phyloP scores from a whole-genome alignment of 139 green algal genomes.

The Diplosphaera chodatii region DNA sequence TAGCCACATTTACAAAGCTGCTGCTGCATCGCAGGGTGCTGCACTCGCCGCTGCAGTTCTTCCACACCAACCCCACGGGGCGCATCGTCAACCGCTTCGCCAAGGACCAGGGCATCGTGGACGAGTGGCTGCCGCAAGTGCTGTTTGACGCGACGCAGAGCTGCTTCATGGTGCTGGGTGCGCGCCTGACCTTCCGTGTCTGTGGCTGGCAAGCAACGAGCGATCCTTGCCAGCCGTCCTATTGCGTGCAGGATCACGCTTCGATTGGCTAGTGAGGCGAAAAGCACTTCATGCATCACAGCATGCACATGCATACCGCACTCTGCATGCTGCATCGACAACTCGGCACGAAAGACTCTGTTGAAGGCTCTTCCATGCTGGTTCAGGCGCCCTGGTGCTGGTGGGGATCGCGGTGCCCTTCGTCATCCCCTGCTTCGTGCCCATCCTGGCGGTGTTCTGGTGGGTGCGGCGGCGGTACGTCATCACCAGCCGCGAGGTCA shows the following conservation, averaged over 20 bases:
- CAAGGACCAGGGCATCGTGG: slow-evolving; percentile 69
- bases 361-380: too few relatives aligned
- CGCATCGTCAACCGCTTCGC: slow-evolving; percentile 83
- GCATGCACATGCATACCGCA: too few relatives aligned
- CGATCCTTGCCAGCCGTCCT: too few relatives aligned
- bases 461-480: slow-evolving; percentile 53
- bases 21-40: slow-evolving; percentile 61
- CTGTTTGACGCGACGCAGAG: slow-evolving; percentile 63
- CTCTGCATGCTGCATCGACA: too few relatives aligned
- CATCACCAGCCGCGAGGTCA: slow-evolving; percentile 73
- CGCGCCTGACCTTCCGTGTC: too few relatives aligned
- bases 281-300: too few relatives aligned
- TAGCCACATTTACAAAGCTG: too few relatives aligned
- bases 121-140: slow-evolving; percentile 66
- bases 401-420: slow-evolving; percentile 53
- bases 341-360: too few relatives aligned
- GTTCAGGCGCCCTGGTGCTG: slow-evolving; percentile 34
- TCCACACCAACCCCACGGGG: slow-evolving; percentile 87
- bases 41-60: slow-evolving; percentile 83
- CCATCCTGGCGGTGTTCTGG: slow-evolving; percentile 50
- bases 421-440: slow-evolving; percentile 67
- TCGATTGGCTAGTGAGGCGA: too few relatives aligned
- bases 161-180: slow-evolving; percentile 42
- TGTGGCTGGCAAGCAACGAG: too few relatives aligned
- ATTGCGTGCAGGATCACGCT: too few relatives aligned